Evolutionary conservation across 371 early-diverging fungal genomes (phyloP).

Genomic region (Cokeromyces recurvatus): DNA sequence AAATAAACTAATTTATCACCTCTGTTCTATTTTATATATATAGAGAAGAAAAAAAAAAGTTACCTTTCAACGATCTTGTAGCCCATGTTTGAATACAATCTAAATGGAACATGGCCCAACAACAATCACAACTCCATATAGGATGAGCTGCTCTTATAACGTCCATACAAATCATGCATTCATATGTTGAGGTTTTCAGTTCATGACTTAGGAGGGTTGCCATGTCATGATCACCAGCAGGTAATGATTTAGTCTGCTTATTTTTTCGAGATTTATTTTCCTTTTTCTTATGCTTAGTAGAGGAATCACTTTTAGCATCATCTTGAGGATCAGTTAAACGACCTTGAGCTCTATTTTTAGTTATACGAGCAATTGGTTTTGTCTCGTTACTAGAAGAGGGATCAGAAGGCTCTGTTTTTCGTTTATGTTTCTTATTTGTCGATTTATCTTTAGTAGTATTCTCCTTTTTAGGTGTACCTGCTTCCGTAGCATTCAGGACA

Average conservation of each 20-base stretch:
- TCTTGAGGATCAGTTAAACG: slow-evolving; percentile 21
- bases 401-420: neutral
- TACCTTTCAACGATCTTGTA: slow-evolving; percentile 57
- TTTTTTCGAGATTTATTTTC: neutral
- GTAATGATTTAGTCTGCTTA: slow-evolving; percentile 6
- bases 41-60: neutral
- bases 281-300: slow-evolving; percentile 2
- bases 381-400: neutral
- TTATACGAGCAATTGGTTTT: slow-evolving; percentile 1
- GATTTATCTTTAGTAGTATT: neutral
- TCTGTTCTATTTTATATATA: neutral
- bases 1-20: neutral
- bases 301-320: neutral
- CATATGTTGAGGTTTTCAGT: slow-evolving; percentile 66
- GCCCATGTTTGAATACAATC: slow-evolving; percentile 77
- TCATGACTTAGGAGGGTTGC: slow-evolving; percentile 56
- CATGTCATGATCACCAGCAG: slow-evolving; percentile 47
- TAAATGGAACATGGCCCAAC: slow-evolving; percentile 90
- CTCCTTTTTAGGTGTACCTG: slow-evolving; percentile 1
- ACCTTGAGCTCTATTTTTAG: slow-evolving; percentile 38
- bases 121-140: slow-evolving; percentile 82
- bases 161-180: slow-evolving; percentile 96
- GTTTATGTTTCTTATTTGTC: neutral
- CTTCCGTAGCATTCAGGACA: slow-evolving; percentile 8
- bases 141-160: slow-evolving; percentile 59